Conservation (phyloP, 225 moss, liverwort and hornwort species). For the Sphagnum contortum region DNA sequence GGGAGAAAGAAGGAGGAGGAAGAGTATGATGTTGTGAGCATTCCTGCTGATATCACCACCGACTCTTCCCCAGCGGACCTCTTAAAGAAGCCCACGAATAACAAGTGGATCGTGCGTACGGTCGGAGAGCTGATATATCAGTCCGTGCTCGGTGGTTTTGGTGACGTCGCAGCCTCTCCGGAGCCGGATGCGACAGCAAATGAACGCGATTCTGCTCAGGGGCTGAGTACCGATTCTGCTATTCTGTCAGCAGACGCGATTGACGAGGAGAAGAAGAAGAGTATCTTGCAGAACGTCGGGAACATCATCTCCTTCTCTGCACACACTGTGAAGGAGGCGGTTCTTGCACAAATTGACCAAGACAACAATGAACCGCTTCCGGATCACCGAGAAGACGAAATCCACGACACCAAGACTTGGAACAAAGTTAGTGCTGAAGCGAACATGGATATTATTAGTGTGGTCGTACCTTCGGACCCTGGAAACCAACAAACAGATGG, state of each 20-base stretch:
- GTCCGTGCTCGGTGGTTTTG: constrained; percentile 22
- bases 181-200: constrained; percentile 30
- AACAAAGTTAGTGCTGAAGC: not conserved
- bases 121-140: constrained; percentile 22
- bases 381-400: not conserved
- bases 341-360: constrained; percentile 12
- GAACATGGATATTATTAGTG: not conserved
- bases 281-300: constrained; percentile 20
- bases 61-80: not conserved
- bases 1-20: not conserved
- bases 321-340: constrained; percentile 24
- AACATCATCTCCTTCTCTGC: constrained; percentile 31
- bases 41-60: not conserved
- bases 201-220: constrained; percentile 26
- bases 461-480: not conserved
- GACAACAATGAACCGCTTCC: too few species aligned
- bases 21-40: not conserved
- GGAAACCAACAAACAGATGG: not conserved
- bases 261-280: constrained; percentile 13
- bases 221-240: constrained; percentile 17
- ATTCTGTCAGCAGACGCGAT: constrained; percentile 7
- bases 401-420: not conserved
- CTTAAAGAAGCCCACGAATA: not conserved
- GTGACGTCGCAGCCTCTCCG: constrained; percentile 16
- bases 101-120: constrained; percentile 20